Percentiles rank a stretch among this genome's conserved stretches.
Evolutionary conservation across 768 basidiomycete genomes (phyloP).

Genomic region (Rhodotorula paludigena): DNA sequence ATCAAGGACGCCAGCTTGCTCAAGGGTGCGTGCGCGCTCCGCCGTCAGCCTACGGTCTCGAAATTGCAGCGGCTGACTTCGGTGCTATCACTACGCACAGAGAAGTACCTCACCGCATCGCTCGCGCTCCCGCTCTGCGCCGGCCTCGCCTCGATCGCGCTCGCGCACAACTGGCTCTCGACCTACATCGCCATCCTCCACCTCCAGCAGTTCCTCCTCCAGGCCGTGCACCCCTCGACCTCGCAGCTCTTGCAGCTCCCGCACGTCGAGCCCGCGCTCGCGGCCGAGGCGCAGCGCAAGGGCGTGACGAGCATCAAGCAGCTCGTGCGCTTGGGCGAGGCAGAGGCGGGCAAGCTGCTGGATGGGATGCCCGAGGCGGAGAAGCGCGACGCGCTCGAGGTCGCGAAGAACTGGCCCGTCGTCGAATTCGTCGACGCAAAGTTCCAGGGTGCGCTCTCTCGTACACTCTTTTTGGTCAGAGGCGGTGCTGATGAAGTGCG

Average conservation of each 20-base stretch:
- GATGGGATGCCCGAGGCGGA: conserved; percentile 15
- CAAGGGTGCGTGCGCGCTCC: conserved; percentile 53
- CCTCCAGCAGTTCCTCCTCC: conserved; percentile 73
- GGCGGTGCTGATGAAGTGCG: too few relatives aligned
- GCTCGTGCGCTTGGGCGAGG: conserved; percentile 38
- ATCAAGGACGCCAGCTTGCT: conserved; percentile 56
- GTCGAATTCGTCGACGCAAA: conserved; percentile 72
- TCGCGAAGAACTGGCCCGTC: conserved; percentile 63
- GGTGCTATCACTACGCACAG: neutral
- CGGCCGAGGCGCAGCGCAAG: conserved; percentile 41
- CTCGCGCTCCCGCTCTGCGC: conserved; percentile 37
- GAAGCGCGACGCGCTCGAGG: conserved; percentile 57
- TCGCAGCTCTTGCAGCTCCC: conserved; percentile 69
- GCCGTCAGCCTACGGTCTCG: neutral
- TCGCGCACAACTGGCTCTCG: conserved; percentile 81
- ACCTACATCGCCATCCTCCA: conserved; percentile 74
- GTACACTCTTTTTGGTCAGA: neutral
- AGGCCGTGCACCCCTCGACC: conserved; percentile 59
- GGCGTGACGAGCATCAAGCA: conserved; percentile 32
- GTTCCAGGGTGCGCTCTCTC: conserved; percentile 66
- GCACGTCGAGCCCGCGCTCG: conserved; percentile 54
- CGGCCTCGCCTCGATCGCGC: conserved; percentile 72
- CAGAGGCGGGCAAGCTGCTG: conserved; percentile 32
- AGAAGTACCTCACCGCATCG: conserved; percentile 35
- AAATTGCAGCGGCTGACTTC: neutral